These are phyloP conservation scores for Coffea eugenioides DNA, from an alignment of 257 asterid species.

Conservation along the genomic window DNA sequence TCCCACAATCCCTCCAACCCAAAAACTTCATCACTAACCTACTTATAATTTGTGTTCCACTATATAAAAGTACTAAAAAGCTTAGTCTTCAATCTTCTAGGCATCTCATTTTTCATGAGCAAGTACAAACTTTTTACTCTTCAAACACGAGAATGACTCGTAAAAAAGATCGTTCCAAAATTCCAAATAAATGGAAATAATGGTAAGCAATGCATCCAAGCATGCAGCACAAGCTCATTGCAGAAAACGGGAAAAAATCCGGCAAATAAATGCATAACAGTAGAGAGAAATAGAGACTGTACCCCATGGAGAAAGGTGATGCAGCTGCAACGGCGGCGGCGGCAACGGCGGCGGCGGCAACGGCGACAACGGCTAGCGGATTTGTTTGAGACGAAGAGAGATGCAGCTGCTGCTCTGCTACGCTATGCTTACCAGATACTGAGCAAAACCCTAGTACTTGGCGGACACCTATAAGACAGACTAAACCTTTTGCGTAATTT, in stretches of 20 bases:
- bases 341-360: neutral
- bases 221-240: neutral
- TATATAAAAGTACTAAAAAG: neutral
- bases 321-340: neutral
- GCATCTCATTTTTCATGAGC: too few relatives aligned
- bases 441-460: neutral
- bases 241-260: neutral
- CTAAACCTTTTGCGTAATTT: too few relatives aligned
- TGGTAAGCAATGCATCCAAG: neutral
- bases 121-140: neutral
- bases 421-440: neutral
- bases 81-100: neutral
- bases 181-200: neutral
- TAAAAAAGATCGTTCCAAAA: neutral
- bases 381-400: neutral
- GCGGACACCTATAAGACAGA: neutral
- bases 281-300: neutral
- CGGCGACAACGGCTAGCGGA: too few relatives aligned
- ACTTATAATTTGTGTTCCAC: neutral
- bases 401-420: neutral
- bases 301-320: constrained; percentile 12
- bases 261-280: too few relatives aligned
- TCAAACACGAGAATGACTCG: neutral
- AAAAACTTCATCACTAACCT: neutral
- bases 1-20: neutral